phyloP scores from a whole-genome alignment of 2,329 filamentous ascomycete species.

The Xylaria sp. region DNA sequence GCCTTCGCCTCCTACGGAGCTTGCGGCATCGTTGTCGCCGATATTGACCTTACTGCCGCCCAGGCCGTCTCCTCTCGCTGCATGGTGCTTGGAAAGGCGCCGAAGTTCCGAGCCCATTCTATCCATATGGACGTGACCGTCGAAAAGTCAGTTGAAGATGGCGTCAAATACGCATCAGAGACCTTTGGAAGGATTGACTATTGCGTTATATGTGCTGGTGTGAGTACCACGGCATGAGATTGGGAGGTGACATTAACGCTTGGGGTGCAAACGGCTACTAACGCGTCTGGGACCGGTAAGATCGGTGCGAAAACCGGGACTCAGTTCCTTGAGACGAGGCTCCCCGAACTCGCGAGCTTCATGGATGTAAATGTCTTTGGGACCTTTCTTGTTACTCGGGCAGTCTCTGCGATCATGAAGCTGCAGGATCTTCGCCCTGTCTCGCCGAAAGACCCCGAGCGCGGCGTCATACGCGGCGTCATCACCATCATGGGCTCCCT shows the following conservation, averaged over 20 bases:
- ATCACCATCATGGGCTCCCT: conserved; percentile 40
- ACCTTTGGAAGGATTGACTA: conserved; percentile 42
- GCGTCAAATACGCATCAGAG: conserved; percentile 23
- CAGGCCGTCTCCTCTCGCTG: not conserved
- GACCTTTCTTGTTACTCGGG: conserved; percentile 24
- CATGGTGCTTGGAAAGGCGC: not conserved
- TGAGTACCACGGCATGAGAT: conserved; percentile 7
- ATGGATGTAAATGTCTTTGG: not conserved
- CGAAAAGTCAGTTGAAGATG: conserved; percentile 28
- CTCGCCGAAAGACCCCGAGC: not conserved
- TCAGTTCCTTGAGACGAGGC: not conserved
- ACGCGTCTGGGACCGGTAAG: not conserved
- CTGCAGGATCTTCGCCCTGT: conserved; percentile 30
- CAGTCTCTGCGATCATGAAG: conserved; percentile 30
- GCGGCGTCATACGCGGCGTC: conserved; percentile 33
- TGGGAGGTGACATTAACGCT: not conserved
- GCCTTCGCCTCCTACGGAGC: not conserved
- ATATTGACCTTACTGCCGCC: not conserved
- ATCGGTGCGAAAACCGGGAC: not conserved
- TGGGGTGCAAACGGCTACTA: too few relatives aligned
- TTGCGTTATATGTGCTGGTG: conserved; percentile 38
- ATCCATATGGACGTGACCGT: not conserved
- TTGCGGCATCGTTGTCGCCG: not conserved
- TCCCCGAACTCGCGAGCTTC: not conserved
- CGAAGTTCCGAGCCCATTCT: not conserved